These are phyloP conservation scores for Curvularia sp. DNA, from an alignment of 2,329 filamentous ascomycete genomes.

Conservation along the genomic window DNA sequence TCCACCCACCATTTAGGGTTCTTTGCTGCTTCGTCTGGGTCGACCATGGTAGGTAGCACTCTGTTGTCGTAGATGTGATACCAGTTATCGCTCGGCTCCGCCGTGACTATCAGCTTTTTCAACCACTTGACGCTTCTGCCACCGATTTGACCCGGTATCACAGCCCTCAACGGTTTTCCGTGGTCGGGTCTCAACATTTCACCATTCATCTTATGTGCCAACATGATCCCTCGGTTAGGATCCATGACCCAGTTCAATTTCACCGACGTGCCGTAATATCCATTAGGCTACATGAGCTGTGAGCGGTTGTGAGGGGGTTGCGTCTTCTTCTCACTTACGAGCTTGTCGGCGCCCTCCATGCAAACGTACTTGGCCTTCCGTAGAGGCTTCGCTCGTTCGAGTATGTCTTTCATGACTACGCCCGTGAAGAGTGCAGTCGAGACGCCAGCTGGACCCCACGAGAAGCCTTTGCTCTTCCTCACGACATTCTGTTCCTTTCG, in stretches of 20 bases:
- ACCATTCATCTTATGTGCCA: conserved; percentile 92
- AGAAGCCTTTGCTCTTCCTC: conserved; percentile 90
- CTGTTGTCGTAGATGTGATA: conserved; percentile 95
- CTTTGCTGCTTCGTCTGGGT: conserved; percentile 78
- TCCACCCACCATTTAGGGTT: conserved; percentile 83
- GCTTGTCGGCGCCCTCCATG: conserved; percentile 87
- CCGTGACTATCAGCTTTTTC: conserved; percentile 79
- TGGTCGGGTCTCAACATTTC: conserved; percentile 82
- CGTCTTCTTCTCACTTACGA: conserved; percentile 54
- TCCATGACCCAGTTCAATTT: conserved; percentile 91
- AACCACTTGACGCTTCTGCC: conserved; percentile 94
- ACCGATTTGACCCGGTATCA: conserved; percentile 91
- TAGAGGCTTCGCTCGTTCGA: conserved; percentile 71
- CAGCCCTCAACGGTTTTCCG: conserved; percentile 79
- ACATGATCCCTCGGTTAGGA: conserved; percentile 80
- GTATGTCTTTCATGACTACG: conserved; percentile 74
- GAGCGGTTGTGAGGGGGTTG: conserved; percentile 5
- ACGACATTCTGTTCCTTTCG: conserved; percentile 93
- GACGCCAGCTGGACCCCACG: conserved; percentile 86
- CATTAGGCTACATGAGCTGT: conserved; percentile 69
- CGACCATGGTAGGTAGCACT: conserved; percentile 84
- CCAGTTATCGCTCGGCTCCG: conserved; percentile 86
- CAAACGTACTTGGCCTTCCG: conserved; percentile 81
- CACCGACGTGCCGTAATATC: conserved; percentile 85
- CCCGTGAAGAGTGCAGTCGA: conserved; percentile 91